Evolutionary conservation across 1,284 basidiomycete genomes (phyloP).

Genomic region (Ganoderma boninense): DNA sequence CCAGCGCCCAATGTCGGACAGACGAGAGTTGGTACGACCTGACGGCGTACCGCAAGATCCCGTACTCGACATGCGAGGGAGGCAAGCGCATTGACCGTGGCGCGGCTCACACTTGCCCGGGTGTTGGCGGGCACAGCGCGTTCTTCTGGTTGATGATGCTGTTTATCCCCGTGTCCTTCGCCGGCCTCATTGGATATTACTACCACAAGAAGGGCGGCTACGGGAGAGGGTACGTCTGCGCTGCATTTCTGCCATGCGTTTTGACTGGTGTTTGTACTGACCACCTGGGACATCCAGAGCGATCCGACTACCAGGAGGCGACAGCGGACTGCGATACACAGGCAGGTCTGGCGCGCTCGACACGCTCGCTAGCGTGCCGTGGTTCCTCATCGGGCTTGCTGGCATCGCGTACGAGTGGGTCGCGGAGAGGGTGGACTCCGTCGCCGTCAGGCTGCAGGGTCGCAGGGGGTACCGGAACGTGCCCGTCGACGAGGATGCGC

Average conservation of each 20-base stretch:
- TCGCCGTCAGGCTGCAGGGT: constrained; percentile 56
- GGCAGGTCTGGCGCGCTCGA: constrained; percentile 62
- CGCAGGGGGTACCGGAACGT: constrained; percentile 83
- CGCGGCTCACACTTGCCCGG: constrained; percentile 78
- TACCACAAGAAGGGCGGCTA: constrained; percentile 78
- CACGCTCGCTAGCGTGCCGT: constrained; percentile 86
- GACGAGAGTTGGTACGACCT: constrained; percentile 91
- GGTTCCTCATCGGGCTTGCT: constrained; percentile 83
- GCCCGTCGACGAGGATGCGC: constrained; percentile 90
- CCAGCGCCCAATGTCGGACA: constrained; percentile 62
- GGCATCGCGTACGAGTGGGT: constrained; percentile 79
- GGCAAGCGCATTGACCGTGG: constrained; percentile 82
- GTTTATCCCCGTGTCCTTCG: constrained; percentile 77
- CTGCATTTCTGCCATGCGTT: constrained; percentile 2
- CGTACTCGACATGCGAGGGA: constrained; percentile 84
- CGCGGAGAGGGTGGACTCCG: constrained; percentile 53
- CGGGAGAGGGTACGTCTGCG: constrained; percentile 69
- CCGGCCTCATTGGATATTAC: constrained; percentile 80
- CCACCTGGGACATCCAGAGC: constrained; percentile 51
- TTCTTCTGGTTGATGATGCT: constrained; percentile 88
- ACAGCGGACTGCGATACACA: constrained; percentile 51
- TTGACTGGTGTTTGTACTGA: background rate
- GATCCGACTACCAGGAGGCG: constrained; percentile 79
- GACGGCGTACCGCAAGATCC: constrained; percentile 89
- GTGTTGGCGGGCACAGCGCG: constrained; percentile 71